Percentiles rank a stretch among this genome's conserved stretches.
Conservation (phyloP, 129 eudicot genomes). For the Scalesia atractyloides region DNA sequence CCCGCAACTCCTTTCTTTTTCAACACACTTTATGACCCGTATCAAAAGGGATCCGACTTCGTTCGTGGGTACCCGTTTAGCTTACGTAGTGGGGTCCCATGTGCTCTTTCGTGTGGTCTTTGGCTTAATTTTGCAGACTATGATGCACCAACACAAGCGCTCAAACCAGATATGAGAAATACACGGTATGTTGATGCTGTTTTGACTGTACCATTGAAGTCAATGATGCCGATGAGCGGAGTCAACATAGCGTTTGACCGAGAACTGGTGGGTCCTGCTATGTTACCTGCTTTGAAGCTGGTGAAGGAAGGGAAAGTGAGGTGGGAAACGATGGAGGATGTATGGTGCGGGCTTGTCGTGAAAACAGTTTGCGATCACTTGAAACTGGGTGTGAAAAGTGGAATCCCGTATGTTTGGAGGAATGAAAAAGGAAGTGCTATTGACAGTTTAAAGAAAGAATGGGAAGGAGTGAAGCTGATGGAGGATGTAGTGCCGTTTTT, state of each 20-base stretch:
- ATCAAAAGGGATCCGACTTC: slow-evolving; percentile 80
- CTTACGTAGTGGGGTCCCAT: slow-evolving; percentile 74
- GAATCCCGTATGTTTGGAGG: slow-evolving; percentile 94
- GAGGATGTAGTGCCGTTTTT: slow-evolving; percentile 88
- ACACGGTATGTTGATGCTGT: slow-evolving; percentile 87
- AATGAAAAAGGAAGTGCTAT: slow-evolving; percentile 79
- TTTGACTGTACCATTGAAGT: slow-evolving; percentile 68
- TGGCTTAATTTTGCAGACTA: slow-evolving; percentile 95
- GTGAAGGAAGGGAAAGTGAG: slow-evolving; percentile 77
- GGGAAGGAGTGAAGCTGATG: slow-evolving; percentile 95
- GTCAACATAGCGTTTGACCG: slow-evolving; percentile 76
- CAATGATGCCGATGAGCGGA: slow-evolving; percentile 91
- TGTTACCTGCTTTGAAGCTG: slow-evolving; percentile 76
- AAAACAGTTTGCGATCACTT: slow-evolving; percentile 79
- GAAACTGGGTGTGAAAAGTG: slow-evolving; percentile 79
- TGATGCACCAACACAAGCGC: slow-evolving; percentile 96
- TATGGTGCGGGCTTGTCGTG: slow-evolving; percentile 86
- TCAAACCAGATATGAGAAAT: slow-evolving; percentile 72
- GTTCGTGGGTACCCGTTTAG: slow-evolving; percentile 99
- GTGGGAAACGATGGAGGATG: slow-evolving; percentile 94
- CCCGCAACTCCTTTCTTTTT: slow-evolving; percentile 98
- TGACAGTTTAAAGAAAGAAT: slow-evolving; percentile 87
- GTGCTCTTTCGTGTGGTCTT: slow-evolving; percentile 85
- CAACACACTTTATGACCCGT: slow-evolving; percentile 94
- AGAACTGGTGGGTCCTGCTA: slow-evolving; percentile 78